These are phyloP conservation scores for Mycocentrospora acerina DNA, from an alignment of 2,329 filamentous ascomycete genomes.

Conservation along the genomic window DNA sequence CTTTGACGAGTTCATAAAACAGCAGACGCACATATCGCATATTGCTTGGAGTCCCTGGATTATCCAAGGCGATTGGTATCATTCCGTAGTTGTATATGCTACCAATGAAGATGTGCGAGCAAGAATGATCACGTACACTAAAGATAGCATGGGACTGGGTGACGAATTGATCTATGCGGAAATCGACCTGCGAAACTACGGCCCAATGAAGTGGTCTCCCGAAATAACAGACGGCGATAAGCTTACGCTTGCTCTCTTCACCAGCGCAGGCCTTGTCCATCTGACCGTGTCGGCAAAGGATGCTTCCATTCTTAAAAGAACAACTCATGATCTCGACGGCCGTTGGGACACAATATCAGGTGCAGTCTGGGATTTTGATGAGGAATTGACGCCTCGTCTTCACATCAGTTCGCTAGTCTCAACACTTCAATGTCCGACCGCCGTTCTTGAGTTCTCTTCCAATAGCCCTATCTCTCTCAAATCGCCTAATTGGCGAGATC, in stretches of 20 bases:
- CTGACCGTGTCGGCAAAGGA: slow-evolving; percentile 26
- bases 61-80: slow-evolving; percentile 9
- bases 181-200: slow-evolving; percentile 24
- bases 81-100: slow-evolving; percentile 39
- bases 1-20: slow-evolving; percentile 34
- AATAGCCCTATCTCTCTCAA: slow-evolving; percentile 7
- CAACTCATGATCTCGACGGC: slow-evolving; percentile 40
- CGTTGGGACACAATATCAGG: slow-evolving; percentile 47
- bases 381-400: slow-evolving; percentile 17
- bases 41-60: slow-evolving; percentile 46
- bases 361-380: slow-evolving; percentile 32
- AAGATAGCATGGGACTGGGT: slow-evolving; percentile 16
- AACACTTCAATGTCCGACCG: slow-evolving; percentile 34
- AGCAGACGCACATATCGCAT: slow-evolving; percentile 38
- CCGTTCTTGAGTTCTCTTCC: slow-evolving; percentile 29
- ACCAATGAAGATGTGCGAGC: slow-evolving; percentile 36
- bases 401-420: slow-evolving; percentile 44
- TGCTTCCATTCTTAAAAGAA: slow-evolving; percentile 19
- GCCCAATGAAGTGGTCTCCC: slow-evolving; percentile 34
- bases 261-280: slow-evolving; percentile 25
- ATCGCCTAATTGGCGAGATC: slow-evolving; percentile 43
- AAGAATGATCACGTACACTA: slow-evolving; percentile 19
- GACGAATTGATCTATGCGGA: slow-evolving; percentile 26
- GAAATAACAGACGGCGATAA: slow-evolving; percentile 11
- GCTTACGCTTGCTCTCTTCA: slow-evolving; percentile 37